Conservation (phyloP, 495 filamentous ascomycete genomes). For the Aspergillus wentii region DNA sequence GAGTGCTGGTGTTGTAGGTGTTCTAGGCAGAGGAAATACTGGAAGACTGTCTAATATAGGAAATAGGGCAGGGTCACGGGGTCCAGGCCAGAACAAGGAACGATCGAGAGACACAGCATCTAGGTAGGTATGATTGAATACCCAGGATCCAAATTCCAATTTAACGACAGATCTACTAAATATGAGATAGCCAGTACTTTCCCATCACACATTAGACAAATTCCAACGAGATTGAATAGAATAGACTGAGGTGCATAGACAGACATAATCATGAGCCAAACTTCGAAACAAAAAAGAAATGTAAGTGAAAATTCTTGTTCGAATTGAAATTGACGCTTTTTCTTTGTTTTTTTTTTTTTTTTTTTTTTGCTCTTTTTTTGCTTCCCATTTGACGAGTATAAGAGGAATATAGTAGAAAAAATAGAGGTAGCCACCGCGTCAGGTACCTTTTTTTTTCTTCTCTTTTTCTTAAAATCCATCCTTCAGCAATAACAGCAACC, state of each 20-base stretch:
- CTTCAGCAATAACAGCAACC: conserved; percentile 22
- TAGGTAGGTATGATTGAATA: too few species aligned
- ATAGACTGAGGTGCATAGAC: too few species aligned
- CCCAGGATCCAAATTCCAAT: too few species aligned
- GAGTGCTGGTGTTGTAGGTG: not conserved
- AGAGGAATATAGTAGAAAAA: conserved; percentile 18
- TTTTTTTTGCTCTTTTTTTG: conserved; percentile 12
- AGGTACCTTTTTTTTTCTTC: conserved; percentile 12
- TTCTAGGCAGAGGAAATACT: not conserved
- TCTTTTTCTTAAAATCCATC: conserved; percentile 8
- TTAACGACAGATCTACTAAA: too few species aligned
- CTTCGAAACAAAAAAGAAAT: too few species aligned
- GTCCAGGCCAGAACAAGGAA: conserved; percentile 2
- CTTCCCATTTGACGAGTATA: conserved; percentile 19
- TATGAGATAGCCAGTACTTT: not conserved
- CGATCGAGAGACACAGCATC: not conserved
- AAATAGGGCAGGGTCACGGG: conserved; percentile 5
- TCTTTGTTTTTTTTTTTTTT: conserved; percentile 5
- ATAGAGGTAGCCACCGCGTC: conserved; percentile 18
- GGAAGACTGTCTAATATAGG: too few species aligned
- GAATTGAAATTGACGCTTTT: too few species aligned
- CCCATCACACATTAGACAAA: not conserved
- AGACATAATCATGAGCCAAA: not conserved
- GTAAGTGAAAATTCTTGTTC: too few species aligned
- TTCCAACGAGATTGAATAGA: not conserved